Conservation (phyloP, 495 filamentous ascomycete species). For the Schizothecium vesticola region DNA sequence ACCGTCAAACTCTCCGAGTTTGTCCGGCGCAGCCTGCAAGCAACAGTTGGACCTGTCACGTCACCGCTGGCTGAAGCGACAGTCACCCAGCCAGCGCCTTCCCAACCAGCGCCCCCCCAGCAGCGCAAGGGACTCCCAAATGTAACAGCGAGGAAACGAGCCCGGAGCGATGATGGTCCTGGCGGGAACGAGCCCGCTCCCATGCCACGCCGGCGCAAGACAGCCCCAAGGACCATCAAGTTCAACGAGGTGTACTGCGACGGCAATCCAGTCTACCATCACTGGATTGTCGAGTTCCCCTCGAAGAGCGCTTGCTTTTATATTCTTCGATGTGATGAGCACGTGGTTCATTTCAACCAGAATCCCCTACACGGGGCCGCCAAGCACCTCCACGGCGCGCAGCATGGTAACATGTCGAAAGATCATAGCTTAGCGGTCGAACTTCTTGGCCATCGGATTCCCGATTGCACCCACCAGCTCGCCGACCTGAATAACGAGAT, state of each 20-base stretch:
- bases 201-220: not conserved
- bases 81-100: not conserved
- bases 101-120: not conserved
- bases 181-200: not conserved
- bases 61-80: not conserved
- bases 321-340: slow-evolving; percentile 42
- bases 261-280: slow-evolving; percentile 32
- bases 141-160: not conserved
- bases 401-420: slow-evolving; percentile 33
- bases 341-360: slow-evolving; percentile 37
- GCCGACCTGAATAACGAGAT: slow-evolving; percentile 31
- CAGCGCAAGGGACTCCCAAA: not conserved
- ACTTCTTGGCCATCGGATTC: slow-evolving; percentile 32
- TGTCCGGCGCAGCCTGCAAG: not conserved
- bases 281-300: slow-evolving; percentile 40
- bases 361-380: slow-evolving; percentile 38
- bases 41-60: not conserved
- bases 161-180: not conserved
- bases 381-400: slow-evolving; percentile 34
- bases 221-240: slow-evolving; percentile 22
- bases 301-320: slow-evolving; percentile 25
- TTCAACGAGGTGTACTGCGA: slow-evolving; percentile 39
- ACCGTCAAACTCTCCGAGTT: not conserved
- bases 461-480: slow-evolving; percentile 25
- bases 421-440: slow-evolving; percentile 27